phyloP scores from a whole-genome alignment of 2,329 filamentous ascomycete genomes.

The Aspergillus vadensis region DNA sequence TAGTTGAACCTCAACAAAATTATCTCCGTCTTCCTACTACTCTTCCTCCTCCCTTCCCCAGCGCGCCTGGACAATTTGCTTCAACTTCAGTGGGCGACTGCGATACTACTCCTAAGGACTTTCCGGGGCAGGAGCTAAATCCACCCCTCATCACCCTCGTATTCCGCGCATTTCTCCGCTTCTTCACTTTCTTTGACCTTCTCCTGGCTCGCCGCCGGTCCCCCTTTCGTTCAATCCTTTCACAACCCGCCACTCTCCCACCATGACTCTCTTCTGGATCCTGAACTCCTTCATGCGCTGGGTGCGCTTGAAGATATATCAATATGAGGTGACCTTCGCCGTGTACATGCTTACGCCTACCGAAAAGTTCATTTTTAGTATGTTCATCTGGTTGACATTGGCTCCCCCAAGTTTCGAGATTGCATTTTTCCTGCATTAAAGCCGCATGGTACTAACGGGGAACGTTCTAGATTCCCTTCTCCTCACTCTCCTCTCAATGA shows the following conservation, averaged over 20 bases:
- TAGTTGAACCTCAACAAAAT: background rate
- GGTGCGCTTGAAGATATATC: constrained; percentile 94
- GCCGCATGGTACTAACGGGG: constrained; percentile 3
- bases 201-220: background rate
- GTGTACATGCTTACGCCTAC: constrained; percentile 96
- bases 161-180: background rate
- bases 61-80: background rate
- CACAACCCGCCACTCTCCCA: constrained; percentile 2
- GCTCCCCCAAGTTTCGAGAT: background rate
- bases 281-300: constrained; percentile 69
- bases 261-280: constrained; percentile 35
- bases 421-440: background rate
- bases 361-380: constrained; percentile 98
- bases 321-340: constrained; percentile 95
- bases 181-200: background rate
- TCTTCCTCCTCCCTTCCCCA: background rate
- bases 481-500: constrained; percentile 84
- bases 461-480: constrained; percentile 73
- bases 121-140: background rate
- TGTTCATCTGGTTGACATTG: constrained; percentile 38
- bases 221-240: background rate
- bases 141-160: background rate
- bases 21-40: background rate
- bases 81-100: background rate
- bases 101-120: background rate